Evolutionary conservation across 768 basidiomycete genomes (phyloP), one percentile per base, ranked within the genome.

Genomic region (Boletales sp.): DNA sequence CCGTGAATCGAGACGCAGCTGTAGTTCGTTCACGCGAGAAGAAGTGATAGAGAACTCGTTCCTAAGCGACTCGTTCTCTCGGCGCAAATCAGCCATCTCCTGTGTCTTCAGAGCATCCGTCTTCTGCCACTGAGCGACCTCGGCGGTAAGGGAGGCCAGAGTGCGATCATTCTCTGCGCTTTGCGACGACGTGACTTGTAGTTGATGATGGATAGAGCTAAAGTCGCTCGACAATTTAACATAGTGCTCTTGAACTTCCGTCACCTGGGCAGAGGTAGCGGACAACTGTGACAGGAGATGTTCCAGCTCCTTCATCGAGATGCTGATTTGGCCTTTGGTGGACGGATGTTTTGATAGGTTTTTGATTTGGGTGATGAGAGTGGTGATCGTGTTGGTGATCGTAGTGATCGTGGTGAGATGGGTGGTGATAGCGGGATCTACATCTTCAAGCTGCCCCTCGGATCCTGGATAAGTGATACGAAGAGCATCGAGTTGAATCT

Each of bases 251-350:
- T 41, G 54, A 25, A 57, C 18, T 25, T 33, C 41, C 11, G 15
- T 15, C 32, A 51, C n/a, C 13, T 21, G 40, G 17, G 50, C 42
- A 8, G 46, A 42, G 1, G 56, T 40, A 12, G 8, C 18, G 31
- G 56, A 43, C 7, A 57, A 11, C 1, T 49, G 37, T 4, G 15
- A 34, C 19, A 43, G 44, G 42, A 56, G 25, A 8, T 31, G 43
- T 13, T 56, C 49, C 19, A 57, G 36, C 11, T 57, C 54, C 25
- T 31, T 41, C 38, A 4, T 30, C 18, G 42, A 44, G 49, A 57
- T 37, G 8, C 15, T 48, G 33, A 44, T n/a, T 12, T 38, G 30
- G 3, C 41, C 46, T 3, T 17, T 39, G 19, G 17, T 25, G 12
- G 11, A 5, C 7, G 18, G 4, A 15, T 5, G 15, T 5, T 39